Base-by-base conservation (phyloP, 2,329 filamentous ascomycete genomes). In the Penicillium sp. region DNA sequence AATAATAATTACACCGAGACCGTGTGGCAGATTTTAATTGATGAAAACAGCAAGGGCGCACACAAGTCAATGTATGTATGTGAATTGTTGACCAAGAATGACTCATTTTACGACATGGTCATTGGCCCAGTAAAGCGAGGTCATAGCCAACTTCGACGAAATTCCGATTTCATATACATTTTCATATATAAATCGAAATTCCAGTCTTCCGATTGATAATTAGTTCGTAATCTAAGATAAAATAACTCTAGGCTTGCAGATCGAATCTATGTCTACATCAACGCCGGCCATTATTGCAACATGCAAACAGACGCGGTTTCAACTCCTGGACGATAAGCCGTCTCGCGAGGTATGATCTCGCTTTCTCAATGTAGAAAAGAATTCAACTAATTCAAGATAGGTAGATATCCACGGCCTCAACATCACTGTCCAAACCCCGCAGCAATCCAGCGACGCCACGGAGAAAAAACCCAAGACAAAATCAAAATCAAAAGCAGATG, bases 341-440 rank as follows among this genome's bases (percentile, higher is more conserved):
- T 71, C 71, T 12, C 62, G 66, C 58, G 83, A 87, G 74, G 83
- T 55, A 56, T 24, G 12, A 0, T 14, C 47, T 24, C 16, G 11
- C 5, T 16, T 30, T 3, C 9, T 8, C 1, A 16, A 26, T 14
- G 3, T 6, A 26, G 5, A 18, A 46, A 14, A 9, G 0, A 43
- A 21, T 26, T 28, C 21, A 26, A 30, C n/a, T 46, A 42, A 53
- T 30, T n/a, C 51, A 33, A 24, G 47, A 18, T 52, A 87, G 85
- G 78, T 89, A 52, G 85, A 89, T 59, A 81, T 92, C 43, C 87
- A 90, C 60, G 87, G 88, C 47, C 78, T 93, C n/a, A 84, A 56
- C 35, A 51, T 60, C 1, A 64, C 64, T 20, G 63, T 64, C 24
- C 21, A 56, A 7, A 53, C 63, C 14, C 40, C 50, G 2, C 50